Evolutionary conservation across 176 grass and related monocot species (phyloP).

Genomic region (Saccharum officinarum): DNA sequence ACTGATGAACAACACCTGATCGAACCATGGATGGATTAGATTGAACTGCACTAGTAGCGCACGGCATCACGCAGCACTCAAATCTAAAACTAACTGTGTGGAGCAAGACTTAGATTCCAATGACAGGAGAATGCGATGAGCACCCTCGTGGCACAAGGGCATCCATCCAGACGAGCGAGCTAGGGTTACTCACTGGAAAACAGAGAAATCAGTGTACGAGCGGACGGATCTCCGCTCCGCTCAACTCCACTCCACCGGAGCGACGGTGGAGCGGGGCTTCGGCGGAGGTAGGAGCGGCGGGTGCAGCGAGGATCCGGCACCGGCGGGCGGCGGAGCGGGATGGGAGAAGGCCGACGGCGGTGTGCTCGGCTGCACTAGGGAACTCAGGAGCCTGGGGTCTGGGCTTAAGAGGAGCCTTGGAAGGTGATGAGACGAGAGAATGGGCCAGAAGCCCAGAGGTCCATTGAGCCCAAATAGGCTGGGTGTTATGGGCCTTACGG

Average conservation of each 20-base stretch:
- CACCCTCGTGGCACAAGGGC: neutral
- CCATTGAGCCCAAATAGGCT: too few relatives aligned
- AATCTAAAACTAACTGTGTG: too few relatives aligned
- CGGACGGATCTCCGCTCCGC: slow-evolving; percentile 3
- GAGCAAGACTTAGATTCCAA: neutral
- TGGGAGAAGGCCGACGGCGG: neutral
- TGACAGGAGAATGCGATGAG: neutral
- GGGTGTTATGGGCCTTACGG: too few relatives aligned
- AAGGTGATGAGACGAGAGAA: too few relatives aligned
- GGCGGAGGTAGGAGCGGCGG: neutral
- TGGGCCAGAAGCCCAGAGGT: too few relatives aligned
- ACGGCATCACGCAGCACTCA: too few relatives aligned
- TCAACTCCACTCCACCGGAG: neutral
- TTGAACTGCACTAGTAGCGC: too few relatives aligned
- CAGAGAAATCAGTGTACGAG: neutral
- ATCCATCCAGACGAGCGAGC: neutral
- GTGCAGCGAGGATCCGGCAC: neutral
- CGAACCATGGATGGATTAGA: too few relatives aligned
- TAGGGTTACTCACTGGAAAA: slow-evolving; percentile 22
- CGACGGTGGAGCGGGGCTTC: neutral
- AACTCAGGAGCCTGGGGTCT: neutral
- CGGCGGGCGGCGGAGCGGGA: neutral
- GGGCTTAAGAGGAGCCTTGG: neutral
- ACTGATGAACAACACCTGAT: neutral
- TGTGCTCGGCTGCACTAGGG: neutral